These are phyloP conservation scores for Raffaelea ambrosiae DNA, from an alignment of 2,329 filamentous ascomycete species.

Conservation along the genomic window DNA sequence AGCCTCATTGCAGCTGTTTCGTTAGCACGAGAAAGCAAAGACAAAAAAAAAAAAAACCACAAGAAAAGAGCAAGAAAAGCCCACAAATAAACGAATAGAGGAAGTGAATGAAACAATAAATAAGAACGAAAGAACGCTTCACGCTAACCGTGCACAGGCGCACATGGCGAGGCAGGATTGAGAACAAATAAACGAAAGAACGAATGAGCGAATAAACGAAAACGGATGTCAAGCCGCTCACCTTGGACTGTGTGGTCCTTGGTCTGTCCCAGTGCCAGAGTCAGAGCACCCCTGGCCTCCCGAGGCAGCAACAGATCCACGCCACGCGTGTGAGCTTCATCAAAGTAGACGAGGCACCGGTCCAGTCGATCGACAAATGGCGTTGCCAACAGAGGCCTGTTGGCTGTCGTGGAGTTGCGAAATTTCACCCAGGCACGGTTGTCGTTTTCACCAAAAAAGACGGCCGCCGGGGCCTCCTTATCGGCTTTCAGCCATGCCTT, in stretches of 20 bases:
- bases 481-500: background rate
- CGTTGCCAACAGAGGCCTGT: slow-evolving; percentile 39
- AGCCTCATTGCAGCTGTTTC: slow-evolving; percentile 55
- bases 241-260: slow-evolving; percentile 57
- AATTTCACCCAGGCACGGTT: slow-evolving; percentile 12
- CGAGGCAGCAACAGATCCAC: slow-evolving; percentile 49
- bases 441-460: slow-evolving; percentile 24
- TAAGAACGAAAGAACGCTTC: too few species aligned
- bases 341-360: slow-evolving; percentile 48
- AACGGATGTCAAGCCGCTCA: slow-evolving; percentile 16
- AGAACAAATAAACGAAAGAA: too few species aligned
- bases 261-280: slow-evolving; percentile 45
- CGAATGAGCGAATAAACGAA: too few species aligned
- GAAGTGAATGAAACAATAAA: too few species aligned
- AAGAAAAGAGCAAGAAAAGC: too few species aligned
- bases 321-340: slow-evolving; percentile 53
- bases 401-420: slow-evolving; percentile 1
- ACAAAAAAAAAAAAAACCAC: too few species aligned
- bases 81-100: too few species aligned
- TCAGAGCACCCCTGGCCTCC: slow-evolving; percentile 40
- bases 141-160: too few species aligned
- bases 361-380: slow-evolving; percentile 41
- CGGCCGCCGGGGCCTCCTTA: background rate
- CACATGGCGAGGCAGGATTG: too few species aligned
- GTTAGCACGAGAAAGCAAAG: too few species aligned